Evolutionary conservation across 371 early-diverging fungal genomes (phyloP).

Genomic region (Mortierella sp.): DNA sequence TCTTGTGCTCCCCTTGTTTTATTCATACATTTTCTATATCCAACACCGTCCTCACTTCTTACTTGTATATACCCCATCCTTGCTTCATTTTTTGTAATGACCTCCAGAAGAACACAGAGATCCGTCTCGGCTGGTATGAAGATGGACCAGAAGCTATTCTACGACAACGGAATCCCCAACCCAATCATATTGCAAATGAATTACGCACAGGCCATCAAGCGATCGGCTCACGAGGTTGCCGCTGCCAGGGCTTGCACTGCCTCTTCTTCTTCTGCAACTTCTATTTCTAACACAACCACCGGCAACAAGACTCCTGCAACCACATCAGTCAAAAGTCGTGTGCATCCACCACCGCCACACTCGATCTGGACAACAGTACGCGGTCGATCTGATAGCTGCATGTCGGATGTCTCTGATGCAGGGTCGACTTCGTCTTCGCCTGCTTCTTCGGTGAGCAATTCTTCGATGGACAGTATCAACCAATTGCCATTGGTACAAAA

Average conservation of each 20-base stretch:
- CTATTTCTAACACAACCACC: background rate
- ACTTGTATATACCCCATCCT: background rate
- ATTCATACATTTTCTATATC: background rate
- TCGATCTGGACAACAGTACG: background rate
- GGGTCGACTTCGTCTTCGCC: slow-evolving; percentile 3
- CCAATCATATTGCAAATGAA: slow-evolving; percentile 7
- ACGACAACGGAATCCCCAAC: background rate
- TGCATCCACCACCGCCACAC: background rate
- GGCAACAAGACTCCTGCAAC: background rate
- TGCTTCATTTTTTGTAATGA: background rate
- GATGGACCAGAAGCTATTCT: background rate
- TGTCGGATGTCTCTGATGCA: slow-evolving; percentile 13
- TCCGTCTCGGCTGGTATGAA: background rate
- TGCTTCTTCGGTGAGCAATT: slow-evolving; percentile 4
- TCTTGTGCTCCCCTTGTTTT: background rate
- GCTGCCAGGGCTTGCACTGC: background rate
- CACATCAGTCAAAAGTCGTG: no score
- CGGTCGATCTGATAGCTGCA: slow-evolving; percentile 8
- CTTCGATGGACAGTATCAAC: slow-evolving; percentile 12
- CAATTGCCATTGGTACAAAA: background rate
- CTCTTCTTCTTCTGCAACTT: background rate
- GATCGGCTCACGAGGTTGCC: background rate
- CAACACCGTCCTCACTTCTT: background rate
- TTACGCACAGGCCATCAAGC: slow-evolving; percentile 1
- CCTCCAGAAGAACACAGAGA: background rate